phyloP scores from a whole-genome alignment of 2,329 filamentous ascomycete genomes.

The Pseudopithomyces maydicus region DNA sequence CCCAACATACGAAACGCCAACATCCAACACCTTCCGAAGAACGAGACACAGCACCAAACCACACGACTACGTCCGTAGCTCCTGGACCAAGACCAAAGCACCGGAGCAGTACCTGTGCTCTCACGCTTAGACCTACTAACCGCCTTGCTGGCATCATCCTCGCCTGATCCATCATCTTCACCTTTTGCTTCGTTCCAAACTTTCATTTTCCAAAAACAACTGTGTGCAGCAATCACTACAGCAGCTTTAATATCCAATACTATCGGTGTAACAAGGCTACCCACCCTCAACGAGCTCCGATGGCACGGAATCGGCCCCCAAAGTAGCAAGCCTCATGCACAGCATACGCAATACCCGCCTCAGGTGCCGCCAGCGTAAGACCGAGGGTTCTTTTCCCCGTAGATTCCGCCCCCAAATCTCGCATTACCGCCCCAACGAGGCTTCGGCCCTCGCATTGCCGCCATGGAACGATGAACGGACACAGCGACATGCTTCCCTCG shows the following conservation, averaged over 20 bases:
- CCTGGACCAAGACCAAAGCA: not conserved
- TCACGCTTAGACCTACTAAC: not conserved
- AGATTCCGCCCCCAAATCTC: conserved; percentile 2
- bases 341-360: conserved; percentile 3
- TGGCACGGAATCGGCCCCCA: not conserved
- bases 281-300: not conserved
- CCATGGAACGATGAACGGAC: not conserved
- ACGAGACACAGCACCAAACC: not conserved
- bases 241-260: not conserved
- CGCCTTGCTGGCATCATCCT: conserved; percentile 1
- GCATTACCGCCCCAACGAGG: not conserved
- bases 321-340: not conserved
- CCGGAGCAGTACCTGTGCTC: not conserved
- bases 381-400: not conserved
- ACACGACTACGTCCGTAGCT: not conserved
- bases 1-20: not conserved
- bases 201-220: not conserved
- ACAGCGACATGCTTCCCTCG: conserved; percentile 1
- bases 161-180: too few species aligned
- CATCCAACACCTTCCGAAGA: not conserved
- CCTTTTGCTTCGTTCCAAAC: not conserved
- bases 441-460: not conserved
- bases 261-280: not conserved
- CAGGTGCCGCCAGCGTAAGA: not conserved
- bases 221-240: not conserved